A percentile compares a stretch with the other conserved stretches of the same genome.
Conservation (phyloP, 768 basidiomycete genomes). For the Sarcomyxa edulis region DNA sequence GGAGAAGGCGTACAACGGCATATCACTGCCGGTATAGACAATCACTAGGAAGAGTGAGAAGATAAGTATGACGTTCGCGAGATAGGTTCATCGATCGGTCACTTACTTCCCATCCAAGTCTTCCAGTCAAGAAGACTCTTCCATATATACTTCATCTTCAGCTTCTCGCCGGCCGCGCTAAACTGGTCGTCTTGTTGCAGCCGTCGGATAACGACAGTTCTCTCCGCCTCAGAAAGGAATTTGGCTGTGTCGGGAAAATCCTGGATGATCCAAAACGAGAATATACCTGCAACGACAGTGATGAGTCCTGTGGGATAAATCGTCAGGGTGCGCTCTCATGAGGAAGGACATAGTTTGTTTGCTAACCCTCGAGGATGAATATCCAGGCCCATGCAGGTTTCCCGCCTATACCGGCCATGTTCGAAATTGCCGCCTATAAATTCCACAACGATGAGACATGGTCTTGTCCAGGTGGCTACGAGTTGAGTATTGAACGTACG, state of each 20-base stretch:
- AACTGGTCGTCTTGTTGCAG: slow-evolving; percentile 66
- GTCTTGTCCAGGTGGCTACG: too few relatives aligned
- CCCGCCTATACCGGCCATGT: slow-evolving; percentile 66
- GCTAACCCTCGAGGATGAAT: background rate
- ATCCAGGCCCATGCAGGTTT: slow-evolving; percentile 70
- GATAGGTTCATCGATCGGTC: background rate
- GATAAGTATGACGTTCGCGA: background rate
- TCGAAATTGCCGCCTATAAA: slow-evolving; percentile 53
- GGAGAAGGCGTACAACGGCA: slow-evolving; percentile 72
- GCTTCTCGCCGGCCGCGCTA: slow-evolving; percentile 65
- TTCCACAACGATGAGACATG: slow-evolving; percentile 5
- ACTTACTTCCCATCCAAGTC: slow-evolving; percentile 55
- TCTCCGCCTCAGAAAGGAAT: slow-evolving; percentile 69
- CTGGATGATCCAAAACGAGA: slow-evolving; percentile 74
- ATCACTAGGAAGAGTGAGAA: slow-evolving; percentile 33
- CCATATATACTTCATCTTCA: slow-evolving; percentile 53
- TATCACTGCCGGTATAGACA: slow-evolving; percentile 50
- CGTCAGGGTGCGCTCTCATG: too few relatives aligned
- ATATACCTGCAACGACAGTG: slow-evolving; percentile 59
- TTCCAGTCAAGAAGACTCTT: slow-evolving; percentile 67
- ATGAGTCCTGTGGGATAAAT: slow-evolving; percentile 54
- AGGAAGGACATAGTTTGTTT: background rate
- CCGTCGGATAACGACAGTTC: slow-evolving; percentile 58
- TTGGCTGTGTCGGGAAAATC: slow-evolving; percentile 82
- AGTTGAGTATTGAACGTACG: slow-evolving; percentile 30